These are phyloP conservation scores for Ustilago trichophora DNA, from an alignment of 1,284 basidiomycete species.

Conservation along the genomic window DNA sequence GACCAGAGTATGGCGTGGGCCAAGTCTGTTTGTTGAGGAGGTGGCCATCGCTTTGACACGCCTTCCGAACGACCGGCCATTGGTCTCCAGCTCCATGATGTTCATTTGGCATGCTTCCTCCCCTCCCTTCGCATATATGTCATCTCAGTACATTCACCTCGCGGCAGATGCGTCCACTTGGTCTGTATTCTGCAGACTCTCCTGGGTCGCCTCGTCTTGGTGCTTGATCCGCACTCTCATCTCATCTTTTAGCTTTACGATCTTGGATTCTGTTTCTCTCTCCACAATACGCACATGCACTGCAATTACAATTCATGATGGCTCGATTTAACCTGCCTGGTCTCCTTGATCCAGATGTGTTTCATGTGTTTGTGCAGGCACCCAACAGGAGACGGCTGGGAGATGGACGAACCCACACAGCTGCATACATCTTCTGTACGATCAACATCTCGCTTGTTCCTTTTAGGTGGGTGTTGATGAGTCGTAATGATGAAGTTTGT, in stretches of 20 bases:
- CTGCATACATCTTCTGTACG: too few species aligned
- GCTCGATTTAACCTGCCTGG: not conserved
- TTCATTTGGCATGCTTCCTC: not conserved
- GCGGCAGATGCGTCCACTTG: not conserved
- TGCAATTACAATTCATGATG: constrained; percentile 11
- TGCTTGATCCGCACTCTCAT: not conserved
- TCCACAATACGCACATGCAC: constrained; percentile 4
- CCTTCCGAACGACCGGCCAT: not conserved
- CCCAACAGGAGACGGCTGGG: too few species aligned
- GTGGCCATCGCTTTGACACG: not conserved
- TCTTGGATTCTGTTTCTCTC: not conserved
- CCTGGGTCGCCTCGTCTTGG: not conserved
- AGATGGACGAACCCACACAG: too few species aligned
- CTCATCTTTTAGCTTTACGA: not conserved
- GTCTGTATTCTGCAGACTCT: not conserved
- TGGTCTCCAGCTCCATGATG: not conserved
- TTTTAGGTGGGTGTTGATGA: too few species aligned
- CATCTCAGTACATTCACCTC: not conserved
- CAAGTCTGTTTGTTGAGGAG: not conserved
- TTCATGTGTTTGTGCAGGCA: not conserved
- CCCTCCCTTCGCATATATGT: not conserved
- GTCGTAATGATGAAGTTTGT: too few species aligned
- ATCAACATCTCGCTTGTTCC: too few species aligned
- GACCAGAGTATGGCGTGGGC: not conserved
- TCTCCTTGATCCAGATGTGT: not conserved